These are phyloP conservation scores for Fusarium sp. DNA, from an alignment of 2,329 filamentous ascomycete species.

Conservation along the genomic window DNA sequence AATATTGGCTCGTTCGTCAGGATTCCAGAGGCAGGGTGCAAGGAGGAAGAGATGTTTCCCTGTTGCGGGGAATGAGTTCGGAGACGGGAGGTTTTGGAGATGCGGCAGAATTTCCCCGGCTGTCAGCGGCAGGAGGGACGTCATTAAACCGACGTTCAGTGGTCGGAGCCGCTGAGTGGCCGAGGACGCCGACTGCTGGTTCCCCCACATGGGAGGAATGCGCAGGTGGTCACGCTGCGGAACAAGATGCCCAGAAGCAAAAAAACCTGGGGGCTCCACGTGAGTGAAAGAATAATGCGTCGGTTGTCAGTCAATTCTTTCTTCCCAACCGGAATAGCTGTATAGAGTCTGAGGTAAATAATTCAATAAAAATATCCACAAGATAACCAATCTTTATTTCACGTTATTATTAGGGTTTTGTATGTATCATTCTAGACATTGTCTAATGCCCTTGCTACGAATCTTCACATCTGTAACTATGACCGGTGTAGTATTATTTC, in stretches of 20 bases:
- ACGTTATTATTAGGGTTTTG: no score
- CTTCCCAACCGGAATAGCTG: no score
- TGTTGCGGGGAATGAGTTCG: slow-evolving; percentile 26
- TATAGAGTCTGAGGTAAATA: no score
- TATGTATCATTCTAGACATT: no score
- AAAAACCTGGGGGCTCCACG: slow-evolving; percentile 4
- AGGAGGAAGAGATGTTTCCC: slow-evolving; percentile 18
- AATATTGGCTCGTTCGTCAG: background rate
- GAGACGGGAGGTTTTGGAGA: slow-evolving; percentile 43
- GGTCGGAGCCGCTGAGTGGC: slow-evolving; percentile 26
- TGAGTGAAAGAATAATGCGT: no score
- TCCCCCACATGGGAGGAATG: slow-evolving; percentile 27
- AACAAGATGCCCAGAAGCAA: slow-evolving; percentile 35
- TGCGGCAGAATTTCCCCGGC: slow-evolving; percentile 50
- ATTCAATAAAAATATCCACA: no score
- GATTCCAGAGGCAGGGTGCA: slow-evolving; percentile 7
- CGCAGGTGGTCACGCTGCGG: slow-evolving; percentile 42
- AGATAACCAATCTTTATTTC: no score
- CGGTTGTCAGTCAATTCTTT: no score
- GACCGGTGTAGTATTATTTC: no score
- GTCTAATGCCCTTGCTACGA: no score
- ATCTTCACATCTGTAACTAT: no score
- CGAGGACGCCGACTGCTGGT: slow-evolving; percentile 17
- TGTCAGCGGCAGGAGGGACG: slow-evolving; percentile 47
- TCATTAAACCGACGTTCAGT: slow-evolving; percentile 49